phyloP scores from a whole-genome alignment of 495 filamentous ascomycete species.

The Tricharina praecox region DNA sequence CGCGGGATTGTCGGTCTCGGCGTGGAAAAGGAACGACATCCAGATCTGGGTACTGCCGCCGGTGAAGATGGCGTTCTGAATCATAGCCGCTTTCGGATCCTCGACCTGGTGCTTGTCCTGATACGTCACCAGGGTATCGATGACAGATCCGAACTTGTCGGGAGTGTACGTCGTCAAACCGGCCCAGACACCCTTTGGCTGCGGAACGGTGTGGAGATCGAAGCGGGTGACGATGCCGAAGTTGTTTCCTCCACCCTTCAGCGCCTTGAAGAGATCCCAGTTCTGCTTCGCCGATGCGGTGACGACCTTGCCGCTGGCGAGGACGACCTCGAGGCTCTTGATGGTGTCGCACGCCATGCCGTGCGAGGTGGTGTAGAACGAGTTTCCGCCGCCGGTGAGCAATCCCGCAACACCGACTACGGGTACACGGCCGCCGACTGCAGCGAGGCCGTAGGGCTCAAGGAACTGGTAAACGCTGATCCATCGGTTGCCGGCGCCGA shows the following conservation, averaged over 20 bases:
- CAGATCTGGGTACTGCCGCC: neutral
- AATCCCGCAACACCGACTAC: conserved; percentile 7
- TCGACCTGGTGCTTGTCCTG: neutral
- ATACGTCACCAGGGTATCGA: neutral
- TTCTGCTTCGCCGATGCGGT: conserved; percentile 30
- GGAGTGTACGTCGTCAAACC: neutral
- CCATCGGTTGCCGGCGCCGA: conserved; percentile 13
- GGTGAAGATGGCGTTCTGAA: neutral
- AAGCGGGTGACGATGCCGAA: conserved; percentile 30
- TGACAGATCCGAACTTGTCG: neutral
- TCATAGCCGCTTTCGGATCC: conserved; percentile 4
- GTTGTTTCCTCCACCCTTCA: conserved; percentile 39
- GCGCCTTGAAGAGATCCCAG: conserved; percentile 39
- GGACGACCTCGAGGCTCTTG: conserved; percentile 22
- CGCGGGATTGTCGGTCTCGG: neutral
- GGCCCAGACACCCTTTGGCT: neutral
- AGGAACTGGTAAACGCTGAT: conserved; percentile 15
- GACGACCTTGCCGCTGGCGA: conserved; percentile 34
- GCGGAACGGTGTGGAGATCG: conserved; percentile 11
- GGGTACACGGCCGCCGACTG: conserved; percentile 27
- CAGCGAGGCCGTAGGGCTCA: conserved; percentile 1
- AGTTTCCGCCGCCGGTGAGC: conserved; percentile 29
- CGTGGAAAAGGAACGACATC: neutral
- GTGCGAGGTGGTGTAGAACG: conserved; percentile 30
- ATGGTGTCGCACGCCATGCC: conserved; percentile 37